phyloP scores from a whole-genome alignment of 805 yeast species.

The Kuraishia floccosa region DNA sequence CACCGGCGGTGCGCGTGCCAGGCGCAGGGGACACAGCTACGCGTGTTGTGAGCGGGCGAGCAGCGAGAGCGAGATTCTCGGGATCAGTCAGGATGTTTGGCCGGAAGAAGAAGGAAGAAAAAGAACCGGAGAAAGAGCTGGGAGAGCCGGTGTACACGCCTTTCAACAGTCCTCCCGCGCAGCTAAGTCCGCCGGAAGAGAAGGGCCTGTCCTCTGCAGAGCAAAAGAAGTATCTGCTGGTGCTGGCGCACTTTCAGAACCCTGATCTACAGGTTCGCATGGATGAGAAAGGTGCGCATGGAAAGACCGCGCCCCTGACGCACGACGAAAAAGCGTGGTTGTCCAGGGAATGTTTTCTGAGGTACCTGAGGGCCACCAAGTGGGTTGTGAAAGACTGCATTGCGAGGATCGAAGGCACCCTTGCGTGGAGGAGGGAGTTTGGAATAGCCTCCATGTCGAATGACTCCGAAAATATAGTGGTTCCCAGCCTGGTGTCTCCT shows the following conservation, averaged over 20 bases:
- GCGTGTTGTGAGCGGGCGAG: too few species aligned
- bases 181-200: constrained; percentile 36
- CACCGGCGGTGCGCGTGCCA: too few species aligned
- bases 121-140: constrained; percentile 1
- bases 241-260: constrained; percentile 50
- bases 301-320: constrained; percentile 22
- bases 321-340: constrained; percentile 80
- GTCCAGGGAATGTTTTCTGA: constrained; percentile 78
- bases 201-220: constrained; percentile 40
- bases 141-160: constrained; percentile 23
- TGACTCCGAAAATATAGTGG: constrained; percentile 37
- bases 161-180: constrained; percentile 40
- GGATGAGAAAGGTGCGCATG: constrained; percentile 27
- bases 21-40: too few species aligned
- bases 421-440: constrained; percentile 91
- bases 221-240: constrained; percentile 45
- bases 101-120: constrained; percentile 2
- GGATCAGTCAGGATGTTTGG: too few species aligned
- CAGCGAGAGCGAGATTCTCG: too few species aligned
- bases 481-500: constrained; percentile 37
- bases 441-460: constrained; percentile 45
- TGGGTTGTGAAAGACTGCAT: constrained; percentile 72
- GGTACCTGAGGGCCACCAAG: constrained; percentile 89
- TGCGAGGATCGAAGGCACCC: constrained; percentile 60
- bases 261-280: constrained; percentile 37